phyloP scores from a whole-genome alignment of 345 rosid species.

The Aquilaria yunnanensis region DNA sequence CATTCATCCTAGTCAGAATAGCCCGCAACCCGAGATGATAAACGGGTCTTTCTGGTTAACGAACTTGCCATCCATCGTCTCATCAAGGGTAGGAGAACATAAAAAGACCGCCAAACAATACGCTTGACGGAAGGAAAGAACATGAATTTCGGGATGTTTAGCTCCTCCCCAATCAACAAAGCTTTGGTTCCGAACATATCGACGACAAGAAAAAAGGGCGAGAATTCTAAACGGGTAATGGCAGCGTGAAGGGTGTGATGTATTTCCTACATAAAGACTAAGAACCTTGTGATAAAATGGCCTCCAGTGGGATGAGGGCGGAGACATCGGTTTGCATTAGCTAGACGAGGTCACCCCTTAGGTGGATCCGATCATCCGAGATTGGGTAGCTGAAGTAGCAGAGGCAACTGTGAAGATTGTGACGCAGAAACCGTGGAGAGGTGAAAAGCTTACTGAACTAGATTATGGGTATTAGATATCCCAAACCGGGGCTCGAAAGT shows the following conservation, averaged over 20 bases:
- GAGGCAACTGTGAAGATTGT: conserved; percentile 31
- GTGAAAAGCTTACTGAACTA: conserved; percentile 46
- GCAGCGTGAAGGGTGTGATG: conserved; percentile 26
- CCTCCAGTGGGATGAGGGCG: conserved; percentile 18
- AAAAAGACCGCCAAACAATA: too few species aligned
- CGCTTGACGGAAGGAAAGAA: too few species aligned
- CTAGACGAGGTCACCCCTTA: conserved; percentile 17
- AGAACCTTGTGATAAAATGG: conserved; percentile 20
- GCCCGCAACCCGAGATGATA: conserved; percentile 47
- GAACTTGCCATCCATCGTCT: conserved; percentile 32
- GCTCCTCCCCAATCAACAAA: too few species aligned
- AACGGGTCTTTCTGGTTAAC: conserved; percentile 26
- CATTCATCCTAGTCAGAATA: conserved; percentile 34
- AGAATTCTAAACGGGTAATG: conserved; percentile 23
- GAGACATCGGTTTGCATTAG: conserved; percentile 33
- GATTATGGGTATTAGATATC: conserved; percentile 50
- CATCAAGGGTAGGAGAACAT: conserved; percentile 13
- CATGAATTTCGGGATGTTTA: too few species aligned
- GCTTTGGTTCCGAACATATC: too few species aligned
- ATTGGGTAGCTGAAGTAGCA: conserved; percentile 16
- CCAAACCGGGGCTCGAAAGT: conserved; percentile 54
- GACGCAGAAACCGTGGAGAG: conserved; percentile 26
- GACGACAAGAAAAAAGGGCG: too few species aligned
- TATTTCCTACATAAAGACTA: conserved; percentile 32
- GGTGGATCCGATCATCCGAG: conserved; percentile 17